phyloP scores from a whole-genome alignment of 495 filamentous ascomycete species.

The Emericellopsis terricola region DNA sequence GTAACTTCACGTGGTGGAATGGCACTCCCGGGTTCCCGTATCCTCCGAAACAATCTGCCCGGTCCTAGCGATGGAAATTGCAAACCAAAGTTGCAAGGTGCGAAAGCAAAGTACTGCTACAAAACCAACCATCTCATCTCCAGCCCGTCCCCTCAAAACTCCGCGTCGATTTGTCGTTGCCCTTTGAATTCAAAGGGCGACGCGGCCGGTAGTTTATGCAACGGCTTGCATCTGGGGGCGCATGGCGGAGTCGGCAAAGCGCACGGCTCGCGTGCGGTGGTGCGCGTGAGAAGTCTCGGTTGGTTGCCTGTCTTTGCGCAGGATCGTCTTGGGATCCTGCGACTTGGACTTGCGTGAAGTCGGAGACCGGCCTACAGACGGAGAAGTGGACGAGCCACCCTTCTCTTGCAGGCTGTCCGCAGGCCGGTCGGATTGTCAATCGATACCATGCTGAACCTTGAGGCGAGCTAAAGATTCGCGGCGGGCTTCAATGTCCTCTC shows the following conservation, averaged over 20 bases:
- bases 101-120: background rate
- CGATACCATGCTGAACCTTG: conserved; percentile 95
- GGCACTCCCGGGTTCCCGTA: no score
- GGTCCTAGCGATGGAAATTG: no score
- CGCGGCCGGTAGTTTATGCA: no score
- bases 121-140: no score
- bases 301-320: conserved; percentile 2
- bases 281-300: background rate
- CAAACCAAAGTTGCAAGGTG: background rate
- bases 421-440: conserved; percentile 62
- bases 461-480: conserved; percentile 95
- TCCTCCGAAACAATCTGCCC: no score
- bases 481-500: conserved; percentile 85
- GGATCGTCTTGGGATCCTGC: conserved; percentile 4
- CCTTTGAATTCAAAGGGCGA: no score
- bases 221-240: conserved; percentile 1
- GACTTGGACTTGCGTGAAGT: conserved; percentile 1
- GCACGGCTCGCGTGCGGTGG: conserved; percentile 3
- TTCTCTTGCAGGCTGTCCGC: conserved; percentile 28
- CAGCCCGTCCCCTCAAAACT: no score
- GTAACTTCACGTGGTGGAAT: no score
- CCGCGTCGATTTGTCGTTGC: no score
- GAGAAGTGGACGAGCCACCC: conserved; percentile 10
- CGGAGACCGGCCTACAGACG: conserved; percentile 36
- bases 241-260: conserved; percentile 2